Conservation (phyloP, 805 yeast species). For the Cyberlindnera veronae region DNA sequence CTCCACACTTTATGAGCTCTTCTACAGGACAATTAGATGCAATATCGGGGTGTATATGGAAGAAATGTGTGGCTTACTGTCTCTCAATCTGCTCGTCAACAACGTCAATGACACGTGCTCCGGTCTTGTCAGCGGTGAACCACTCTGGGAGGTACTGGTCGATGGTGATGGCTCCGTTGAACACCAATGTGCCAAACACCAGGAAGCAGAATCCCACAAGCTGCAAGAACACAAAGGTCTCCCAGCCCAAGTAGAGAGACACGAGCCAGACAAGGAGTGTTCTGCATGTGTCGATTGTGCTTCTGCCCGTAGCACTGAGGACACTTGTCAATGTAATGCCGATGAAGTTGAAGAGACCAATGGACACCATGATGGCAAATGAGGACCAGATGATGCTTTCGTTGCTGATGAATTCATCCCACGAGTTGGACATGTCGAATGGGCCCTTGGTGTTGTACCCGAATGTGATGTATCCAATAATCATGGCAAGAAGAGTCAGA, state of each 20-base stretch:
- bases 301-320: constrained; percentile 72
- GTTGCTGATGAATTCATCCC: constrained; percentile 45
- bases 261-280: constrained; percentile 73
- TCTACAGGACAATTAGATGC: no score
- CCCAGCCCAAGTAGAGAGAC: constrained; percentile 74
- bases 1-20: no score
- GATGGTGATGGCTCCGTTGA: constrained; percentile 64
- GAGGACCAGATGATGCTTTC: constrained; percentile 48
- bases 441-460: constrained; percentile 38
- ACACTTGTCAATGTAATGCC: constrained; percentile 66
- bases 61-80: constrained; percentile 6
- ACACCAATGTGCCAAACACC: constrained; percentile 69
- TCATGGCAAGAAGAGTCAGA: constrained; percentile 43
- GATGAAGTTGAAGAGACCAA: constrained; percentile 67
- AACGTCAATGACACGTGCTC: constrained; percentile 30
- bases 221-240: constrained; percentile 58
- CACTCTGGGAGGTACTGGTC: constrained; percentile 47
- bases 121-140: constrained; percentile 34
- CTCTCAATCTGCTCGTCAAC: constrained; percentile 43
- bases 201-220: constrained; percentile 58
- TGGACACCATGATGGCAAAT: constrained; percentile 64
- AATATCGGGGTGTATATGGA: neutral
- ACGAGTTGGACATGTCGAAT: constrained; percentile 53
- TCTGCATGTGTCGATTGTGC: constrained; percentile 76
- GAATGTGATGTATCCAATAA: constrained; percentile 38